Conservation (phyloP, 768 basidiomycete genomes). For the Amanita pallidorosea region DNA sequence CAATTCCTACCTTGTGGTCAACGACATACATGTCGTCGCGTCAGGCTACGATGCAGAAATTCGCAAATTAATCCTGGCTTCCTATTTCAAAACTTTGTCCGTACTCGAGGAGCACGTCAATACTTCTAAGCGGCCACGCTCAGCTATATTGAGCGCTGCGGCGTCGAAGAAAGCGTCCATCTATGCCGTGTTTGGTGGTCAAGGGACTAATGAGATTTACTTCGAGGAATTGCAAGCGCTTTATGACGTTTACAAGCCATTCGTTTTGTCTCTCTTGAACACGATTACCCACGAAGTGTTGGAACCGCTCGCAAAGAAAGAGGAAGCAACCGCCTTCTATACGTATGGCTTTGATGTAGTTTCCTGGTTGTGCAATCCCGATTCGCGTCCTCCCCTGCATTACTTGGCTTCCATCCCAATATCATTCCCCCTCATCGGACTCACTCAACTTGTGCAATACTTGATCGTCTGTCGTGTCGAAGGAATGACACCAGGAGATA, state of each 20-base stretch:
- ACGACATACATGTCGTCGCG: conserved; percentile 77
- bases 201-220: conserved; percentile 97
- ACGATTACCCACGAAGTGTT: conserved; percentile 59
- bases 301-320: conserved; percentile 52
- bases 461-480: conserved; percentile 69
- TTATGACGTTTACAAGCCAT: conserved; percentile 86
- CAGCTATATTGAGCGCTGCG: conserved; percentile 61
- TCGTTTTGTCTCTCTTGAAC: conserved; percentile 62
- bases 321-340: conserved; percentile 57
- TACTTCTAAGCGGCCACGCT: conserved; percentile 49
- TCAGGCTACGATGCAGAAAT: conserved; percentile 65
- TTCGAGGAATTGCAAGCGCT: conserved; percentile 91
- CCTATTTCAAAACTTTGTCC: conserved; percentile 73
- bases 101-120: conserved; percentile 47
- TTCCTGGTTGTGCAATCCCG: conserved; percentile 71
- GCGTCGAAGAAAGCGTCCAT: conserved; percentile 55
- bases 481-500: conserved; percentile 67
- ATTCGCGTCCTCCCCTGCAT: conserved; percentile 61
- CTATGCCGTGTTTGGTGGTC: conserved; percentile 94
- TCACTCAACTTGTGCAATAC: conserved; percentile 94
- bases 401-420: conserved; percentile 92
- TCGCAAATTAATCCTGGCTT: conserved; percentile 64
- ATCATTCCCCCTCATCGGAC: conserved; percentile 91
- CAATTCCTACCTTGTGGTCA: conserved; percentile 52
- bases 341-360: conserved; percentile 70